Conservation (phyloP, 2,329 filamentous ascomycete species). For the Penicillium sp. region DNA sequence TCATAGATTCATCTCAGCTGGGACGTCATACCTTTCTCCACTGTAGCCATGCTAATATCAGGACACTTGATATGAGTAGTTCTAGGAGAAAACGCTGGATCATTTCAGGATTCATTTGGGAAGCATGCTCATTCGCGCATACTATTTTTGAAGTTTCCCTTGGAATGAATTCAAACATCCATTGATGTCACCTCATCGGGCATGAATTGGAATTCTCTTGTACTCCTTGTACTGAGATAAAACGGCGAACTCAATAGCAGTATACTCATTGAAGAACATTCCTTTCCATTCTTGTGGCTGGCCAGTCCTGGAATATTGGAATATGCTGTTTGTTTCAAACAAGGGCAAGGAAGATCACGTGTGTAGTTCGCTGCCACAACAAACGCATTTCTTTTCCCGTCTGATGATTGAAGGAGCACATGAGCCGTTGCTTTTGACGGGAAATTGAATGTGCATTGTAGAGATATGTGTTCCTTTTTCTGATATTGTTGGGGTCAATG, state of each 20-base stretch:
- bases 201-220: neutral
- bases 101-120: neutral
- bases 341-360: neutral
- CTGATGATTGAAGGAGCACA: neutral
- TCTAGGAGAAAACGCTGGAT: neutral
- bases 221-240: neutral
- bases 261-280: neutral
- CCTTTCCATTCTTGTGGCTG: neutral
- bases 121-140: neutral
- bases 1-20: constrained; percentile 6
- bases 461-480: neutral
- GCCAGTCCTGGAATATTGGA: neutral
- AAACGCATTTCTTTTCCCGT: neutral
- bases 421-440: neutral
- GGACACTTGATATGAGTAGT: neutral
- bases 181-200: neutral
- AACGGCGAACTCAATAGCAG: neutral
- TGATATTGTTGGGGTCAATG: neutral
- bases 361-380: neutral
- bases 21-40: neutral
- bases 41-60: neutral
- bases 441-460: neutral
- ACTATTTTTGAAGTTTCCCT: neutral
- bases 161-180: neutral
- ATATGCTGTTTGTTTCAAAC: neutral